phyloP scores from a whole-genome alignment of 1,284 basidiomycete species.

The Rhodotorula glutinis region DNA sequence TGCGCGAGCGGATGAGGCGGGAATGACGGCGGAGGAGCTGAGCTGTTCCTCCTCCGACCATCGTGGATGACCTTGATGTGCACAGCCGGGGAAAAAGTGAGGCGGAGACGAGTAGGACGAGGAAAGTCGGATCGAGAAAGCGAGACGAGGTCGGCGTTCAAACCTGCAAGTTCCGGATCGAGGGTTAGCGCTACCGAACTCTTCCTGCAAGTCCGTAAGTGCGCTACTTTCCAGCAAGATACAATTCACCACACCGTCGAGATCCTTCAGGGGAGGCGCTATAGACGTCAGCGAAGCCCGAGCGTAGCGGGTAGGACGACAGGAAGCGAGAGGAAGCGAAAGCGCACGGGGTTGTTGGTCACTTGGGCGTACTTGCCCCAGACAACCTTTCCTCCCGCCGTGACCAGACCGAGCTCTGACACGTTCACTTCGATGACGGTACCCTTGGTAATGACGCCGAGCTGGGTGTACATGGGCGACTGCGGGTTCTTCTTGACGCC shows the following conservation, averaged over 20 bases:
- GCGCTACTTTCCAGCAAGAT: slow-evolving; percentile 62
- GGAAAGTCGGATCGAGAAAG: no score
- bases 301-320: no score
- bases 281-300: neutral
- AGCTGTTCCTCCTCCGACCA: neutral
- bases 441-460: slow-evolving; percentile 97
- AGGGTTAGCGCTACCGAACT: no score
- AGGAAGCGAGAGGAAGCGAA: neutral
- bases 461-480: slow-evolving; percentile 75
- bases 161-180: neutral
- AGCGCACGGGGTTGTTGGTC: slow-evolving; percentile 26
- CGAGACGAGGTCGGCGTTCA: neutral
- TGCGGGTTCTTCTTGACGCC: slow-evolving; percentile 99
- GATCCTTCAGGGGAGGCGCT: slow-evolving; percentile 51
- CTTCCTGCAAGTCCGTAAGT: no score
- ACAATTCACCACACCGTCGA: slow-evolving; percentile 94
- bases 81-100: no score
- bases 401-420: slow-evolving; percentile 94
- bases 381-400: slow-evolving; percentile 89
- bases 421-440: slow-evolving; percentile 97
- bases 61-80: neutral
- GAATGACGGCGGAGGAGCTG: neutral
- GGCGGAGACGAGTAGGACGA: no score
- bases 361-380: slow-evolving; percentile 69
- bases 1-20: neutral